A percentile compares a stretch with the other conserved stretches of the same genome.
Evolutionary conservation across 139 green algal genomes (phyloP).

Genomic region (Chlamydomonas schloesseri): DNA sequence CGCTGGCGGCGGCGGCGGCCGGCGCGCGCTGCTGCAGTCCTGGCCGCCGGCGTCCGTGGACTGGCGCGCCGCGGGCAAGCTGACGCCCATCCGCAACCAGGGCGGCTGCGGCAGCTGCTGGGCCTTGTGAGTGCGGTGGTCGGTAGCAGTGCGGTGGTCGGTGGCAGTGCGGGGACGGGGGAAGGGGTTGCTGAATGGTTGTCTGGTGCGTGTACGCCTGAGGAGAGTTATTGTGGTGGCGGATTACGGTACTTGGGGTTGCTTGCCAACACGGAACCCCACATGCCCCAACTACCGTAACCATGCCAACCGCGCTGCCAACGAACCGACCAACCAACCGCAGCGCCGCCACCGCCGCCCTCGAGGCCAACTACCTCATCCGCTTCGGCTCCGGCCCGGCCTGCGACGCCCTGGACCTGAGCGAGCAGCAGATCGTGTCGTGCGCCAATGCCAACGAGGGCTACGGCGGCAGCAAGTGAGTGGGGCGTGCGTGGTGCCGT

Average conservation of each 20-base stretch:
- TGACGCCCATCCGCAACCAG: constrained; percentile 14
- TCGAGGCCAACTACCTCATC: constrained; percentile 34
- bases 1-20: no score
- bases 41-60: constrained; percentile 1
- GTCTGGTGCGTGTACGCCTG: no score
- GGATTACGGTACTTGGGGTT: no score
- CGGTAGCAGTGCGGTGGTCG: no score
- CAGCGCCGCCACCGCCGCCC: not conserved
- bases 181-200: no score
- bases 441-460: constrained; percentile 1
- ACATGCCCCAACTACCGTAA: not conserved
- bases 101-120: constrained; percentile 36
- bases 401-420: constrained; percentile 3
- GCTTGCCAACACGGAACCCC: no score
- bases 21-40: not conserved
- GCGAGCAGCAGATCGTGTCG: constrained; percentile 36
- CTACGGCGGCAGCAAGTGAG: not conserved
- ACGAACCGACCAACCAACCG: no score
- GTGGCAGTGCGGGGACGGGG: no score
- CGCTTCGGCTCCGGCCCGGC: not conserved
- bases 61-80: constrained; percentile 16
- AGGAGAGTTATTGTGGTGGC: no score
- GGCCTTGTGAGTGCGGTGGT: constrained; percentile 10
- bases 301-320: no score
- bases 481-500: no score